phyloP scores from a whole-genome alignment of 2,329 filamentous ascomycete species.

The Calonectria crousiana region DNA sequence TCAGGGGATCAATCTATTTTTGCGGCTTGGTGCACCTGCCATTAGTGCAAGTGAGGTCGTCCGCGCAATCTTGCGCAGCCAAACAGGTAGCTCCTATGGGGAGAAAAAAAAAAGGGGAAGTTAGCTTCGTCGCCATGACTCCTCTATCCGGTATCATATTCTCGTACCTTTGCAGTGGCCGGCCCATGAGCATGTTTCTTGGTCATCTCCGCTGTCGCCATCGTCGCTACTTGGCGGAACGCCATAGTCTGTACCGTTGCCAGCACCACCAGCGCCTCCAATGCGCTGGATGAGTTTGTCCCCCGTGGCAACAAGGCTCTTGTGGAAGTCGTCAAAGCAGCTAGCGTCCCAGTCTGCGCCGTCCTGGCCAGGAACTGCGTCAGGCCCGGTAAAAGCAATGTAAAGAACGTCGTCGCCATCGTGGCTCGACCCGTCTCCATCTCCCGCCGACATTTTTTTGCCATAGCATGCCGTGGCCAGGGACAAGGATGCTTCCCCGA shows the following conservation, averaged over 20 bases:
- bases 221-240: neutral
- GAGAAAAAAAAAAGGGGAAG: neutral
- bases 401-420: slow-evolving; percentile 34
- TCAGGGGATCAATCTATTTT: neutral
- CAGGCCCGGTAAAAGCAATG: neutral
- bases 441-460: slow-evolving; percentile 57
- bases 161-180: slow-evolving; percentile 7
- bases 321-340: slow-evolving; percentile 9
- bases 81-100: slow-evolving; percentile 6
- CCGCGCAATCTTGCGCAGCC: slow-evolving; percentile 6
- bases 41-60: slow-evolving; percentile 8
- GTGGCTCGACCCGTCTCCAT: slow-evolving; percentile 56
- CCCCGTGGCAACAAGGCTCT: neutral
- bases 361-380: neutral
- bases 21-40: slow-evolving; percentile 3
- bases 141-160: no score
- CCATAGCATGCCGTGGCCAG: slow-evolving; percentile 67
- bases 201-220: neutral
- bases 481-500: slow-evolving; percentile 66
- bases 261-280: neutral
- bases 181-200: slow-evolving; percentile 3
- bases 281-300: slow-evolving; percentile 5
- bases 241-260: neutral
- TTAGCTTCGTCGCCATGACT: neutral
- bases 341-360: slow-evolving; percentile 4